Evolutionary conservation across 1,284 basidiomycete genomes (phyloP).

Genomic region (Fomitopsis betulina): DNA sequence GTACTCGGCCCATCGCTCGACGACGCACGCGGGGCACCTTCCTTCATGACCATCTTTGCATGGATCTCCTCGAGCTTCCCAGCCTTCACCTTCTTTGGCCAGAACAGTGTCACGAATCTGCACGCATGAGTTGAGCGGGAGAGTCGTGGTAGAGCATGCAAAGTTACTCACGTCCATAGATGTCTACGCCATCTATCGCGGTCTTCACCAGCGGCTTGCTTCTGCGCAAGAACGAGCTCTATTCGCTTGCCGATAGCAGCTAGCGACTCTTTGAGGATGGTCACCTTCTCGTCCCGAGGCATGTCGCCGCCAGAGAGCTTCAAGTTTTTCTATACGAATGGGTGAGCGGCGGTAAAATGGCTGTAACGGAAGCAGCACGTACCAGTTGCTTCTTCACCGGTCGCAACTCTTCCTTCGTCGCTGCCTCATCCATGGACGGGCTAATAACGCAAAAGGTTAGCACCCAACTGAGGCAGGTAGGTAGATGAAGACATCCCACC

Average conservation of each 20-base stretch:
- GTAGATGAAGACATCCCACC: constrained; percentile 43
- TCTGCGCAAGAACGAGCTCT: constrained; percentile 76
- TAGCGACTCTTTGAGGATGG: constrained; percentile 93
- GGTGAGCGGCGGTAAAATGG: background rate
- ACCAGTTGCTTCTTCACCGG: constrained; percentile 97
- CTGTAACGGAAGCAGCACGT: constrained; percentile 25
- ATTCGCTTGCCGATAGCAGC: constrained; percentile 93
- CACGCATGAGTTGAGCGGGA: background rate
- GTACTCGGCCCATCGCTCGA: constrained; percentile 23
- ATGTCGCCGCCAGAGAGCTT: constrained; percentile 91
- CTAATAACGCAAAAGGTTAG: constrained; percentile 34
- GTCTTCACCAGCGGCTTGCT: constrained; percentile 75
- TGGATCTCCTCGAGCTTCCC: constrained; percentile 90
- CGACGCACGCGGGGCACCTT: constrained; percentile 31
- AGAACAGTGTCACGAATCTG: constrained; percentile 92
- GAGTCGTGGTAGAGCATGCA: background rate
- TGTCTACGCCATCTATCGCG: constrained; percentile 87
- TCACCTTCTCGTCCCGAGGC: constrained; percentile 92
- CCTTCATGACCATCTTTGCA: constrained; percentile 89
- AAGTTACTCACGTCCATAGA: constrained; percentile 83
- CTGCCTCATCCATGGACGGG: constrained; percentile 93
- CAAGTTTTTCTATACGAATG: constrained; percentile 75
- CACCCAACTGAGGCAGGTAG: background rate
- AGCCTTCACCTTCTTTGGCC: constrained; percentile 95
- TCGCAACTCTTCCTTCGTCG: constrained; percentile 93